Evolutionary conservation across 1,139 yeast species (phyloP).

Genomic region (Protomyces gravidus): DNA sequence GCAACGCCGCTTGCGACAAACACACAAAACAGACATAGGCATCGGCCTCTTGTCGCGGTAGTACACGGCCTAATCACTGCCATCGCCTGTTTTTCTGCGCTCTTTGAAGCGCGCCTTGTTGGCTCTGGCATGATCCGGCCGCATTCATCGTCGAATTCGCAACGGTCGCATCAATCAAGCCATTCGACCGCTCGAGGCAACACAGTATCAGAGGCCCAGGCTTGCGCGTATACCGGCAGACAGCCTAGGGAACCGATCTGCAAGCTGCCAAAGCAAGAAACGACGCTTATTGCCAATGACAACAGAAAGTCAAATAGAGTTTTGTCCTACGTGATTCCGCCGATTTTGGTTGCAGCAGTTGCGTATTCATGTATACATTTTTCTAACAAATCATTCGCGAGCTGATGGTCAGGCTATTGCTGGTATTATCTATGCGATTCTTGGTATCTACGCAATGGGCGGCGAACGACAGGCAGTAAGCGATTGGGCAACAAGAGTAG

Average conservation of each 20-base stretch:
- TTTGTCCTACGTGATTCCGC: conserved; percentile 29
- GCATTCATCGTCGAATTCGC: background rate
- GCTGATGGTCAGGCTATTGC: conserved; percentile 6
- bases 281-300: conserved; percentile 2
- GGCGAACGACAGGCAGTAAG: conserved; percentile 13
- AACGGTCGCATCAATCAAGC: background rate
- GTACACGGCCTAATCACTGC: too few relatives aligned
- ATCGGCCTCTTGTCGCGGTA: too few relatives aligned
- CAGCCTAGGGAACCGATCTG: background rate
- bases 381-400: background rate
- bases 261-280: background rate
- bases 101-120: too few relatives aligned
- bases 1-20: too few relatives aligned
- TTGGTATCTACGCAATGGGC: conserved; percentile 20
- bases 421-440: conserved; percentile 18
- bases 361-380: conserved; percentile 7
- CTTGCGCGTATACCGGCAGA: background rate
- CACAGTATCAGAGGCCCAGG: background rate
- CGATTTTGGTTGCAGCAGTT: conserved; percentile 18
- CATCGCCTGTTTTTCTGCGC: too few relatives aligned
- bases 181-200: background rate
- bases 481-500: too few relatives aligned
- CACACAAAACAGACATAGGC: too few relatives aligned
- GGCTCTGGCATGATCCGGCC: background rate
- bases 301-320: conserved; percentile 25